Evolutionary conservation across 345 rosid genomes (phyloP), one percentile per base, ranked within the genome.

Genomic region (Aquilaria malaccensis): DNA sequence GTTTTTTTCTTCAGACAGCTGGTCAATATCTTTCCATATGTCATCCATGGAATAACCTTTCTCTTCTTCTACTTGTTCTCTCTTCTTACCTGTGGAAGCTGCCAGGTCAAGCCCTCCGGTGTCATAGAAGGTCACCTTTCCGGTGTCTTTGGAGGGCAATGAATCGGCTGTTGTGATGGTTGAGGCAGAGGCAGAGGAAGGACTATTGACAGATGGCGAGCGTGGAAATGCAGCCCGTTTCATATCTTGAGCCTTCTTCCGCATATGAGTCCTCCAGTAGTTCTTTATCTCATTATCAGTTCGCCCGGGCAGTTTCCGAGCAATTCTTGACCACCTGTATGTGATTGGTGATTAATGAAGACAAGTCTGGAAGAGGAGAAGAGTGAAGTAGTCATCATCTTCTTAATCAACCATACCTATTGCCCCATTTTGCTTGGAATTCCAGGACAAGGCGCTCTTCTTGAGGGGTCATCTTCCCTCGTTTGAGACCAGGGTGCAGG

Each of bases 261-360:
- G 61, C 91, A 66, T 86, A 61, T 90, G 91, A 56, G 97, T 88
- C 74, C 99, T 82, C 99, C 97, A 94, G 30, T 86, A 94, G 60
- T 94, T 94, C 81, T 94, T 94, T 32, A 94, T 94, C 78, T 94
- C 97, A 31, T 94, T 94, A 59, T 94, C 99, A 9, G 99, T 94
- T 30, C 99, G 78, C 64, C 99, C 97, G 0, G 99, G 99, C 62
- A 94, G 69, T 72, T 81, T 94, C 14, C 85, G 80, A 43, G 99
- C 99, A 66, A 94, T 94, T 70, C 87, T 90, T 2, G 99, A 90
- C 99, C 99, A 94, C 74, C 99, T 90, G 76, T 75, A 64, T 45
- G 66, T 62, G 52, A 29, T 45, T 31, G 15, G 7, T 2, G 43
- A 37, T 37, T 37, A 9, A 37, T 37, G 43, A 37, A 14, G 11